A percentile compares a stretch with the other conserved stretches of the same genome.
Conservation (phyloP, 2,329 filamentous ascomycete species). For the Xylariaceae sp. region DNA sequence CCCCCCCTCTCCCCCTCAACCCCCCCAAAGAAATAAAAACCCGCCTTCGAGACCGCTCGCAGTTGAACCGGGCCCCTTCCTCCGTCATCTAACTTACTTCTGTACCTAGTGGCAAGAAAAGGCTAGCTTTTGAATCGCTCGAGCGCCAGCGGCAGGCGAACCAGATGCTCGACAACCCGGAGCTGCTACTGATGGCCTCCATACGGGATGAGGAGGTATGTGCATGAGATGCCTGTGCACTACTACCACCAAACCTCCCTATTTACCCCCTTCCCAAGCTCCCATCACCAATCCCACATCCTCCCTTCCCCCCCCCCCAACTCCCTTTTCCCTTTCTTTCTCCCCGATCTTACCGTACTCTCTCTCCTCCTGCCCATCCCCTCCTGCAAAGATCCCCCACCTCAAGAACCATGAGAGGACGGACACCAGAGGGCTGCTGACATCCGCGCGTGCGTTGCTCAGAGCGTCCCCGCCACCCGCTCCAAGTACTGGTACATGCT, state of each 20-base stretch:
- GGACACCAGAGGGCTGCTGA: too few relatives aligned
- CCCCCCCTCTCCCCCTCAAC: too few relatives aligned
- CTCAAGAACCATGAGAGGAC: too few relatives aligned
- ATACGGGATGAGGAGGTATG: constrained; percentile 47
- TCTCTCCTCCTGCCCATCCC: background rate
- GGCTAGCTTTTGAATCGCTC: constrained; percentile 31
- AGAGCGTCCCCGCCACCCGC: constrained; percentile 50
- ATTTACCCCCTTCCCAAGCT: background rate
- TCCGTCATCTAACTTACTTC: too few relatives aligned
- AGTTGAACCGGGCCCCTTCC: too few relatives aligned
- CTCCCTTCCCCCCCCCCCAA: constrained; percentile 1
- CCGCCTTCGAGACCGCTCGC: too few relatives aligned
- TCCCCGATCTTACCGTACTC: background rate
- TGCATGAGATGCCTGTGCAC: too few relatives aligned
- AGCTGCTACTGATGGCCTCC: constrained; percentile 53
- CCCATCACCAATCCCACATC: too few relatives aligned
- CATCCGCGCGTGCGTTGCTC: too few relatives aligned
- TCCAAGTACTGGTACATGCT: constrained; percentile 49
- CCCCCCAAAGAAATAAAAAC: too few relatives aligned
- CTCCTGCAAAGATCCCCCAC: background rate
- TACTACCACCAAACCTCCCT: constrained; percentile 1
- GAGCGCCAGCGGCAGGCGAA: constrained; percentile 43
- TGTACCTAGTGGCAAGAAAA: constrained; percentile 2
- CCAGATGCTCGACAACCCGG: constrained; percentile 47
- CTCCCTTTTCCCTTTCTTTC: background rate